Base-by-base conservation (phyloP, 2,329 filamentous ascomycete genomes). In the Harringtonia aguacate region DNA sequence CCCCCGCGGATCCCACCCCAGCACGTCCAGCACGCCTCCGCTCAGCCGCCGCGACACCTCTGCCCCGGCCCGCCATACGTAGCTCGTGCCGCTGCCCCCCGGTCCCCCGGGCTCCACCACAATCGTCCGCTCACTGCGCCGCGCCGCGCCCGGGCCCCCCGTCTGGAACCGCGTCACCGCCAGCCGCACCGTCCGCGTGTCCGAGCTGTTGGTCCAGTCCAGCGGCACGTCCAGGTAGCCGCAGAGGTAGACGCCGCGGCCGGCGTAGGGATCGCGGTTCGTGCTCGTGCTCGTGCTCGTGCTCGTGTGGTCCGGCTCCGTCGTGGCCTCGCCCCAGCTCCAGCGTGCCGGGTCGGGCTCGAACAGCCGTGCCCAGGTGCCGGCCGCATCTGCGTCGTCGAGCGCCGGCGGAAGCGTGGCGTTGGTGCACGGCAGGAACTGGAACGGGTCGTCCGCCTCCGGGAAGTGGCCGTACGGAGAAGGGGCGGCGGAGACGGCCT, bases 1-100 rank as follows among this genome's bases (percentile, higher is more conserved):
- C 2, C 71, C 71, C 4, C 72, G 64, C n/a, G 71, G 71, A 41
- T 75, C 72, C 64, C 68, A 75, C n/a, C 69, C 68, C 14, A 75
- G 53, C 7, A 73, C 64, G 46, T 73, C 69, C 20, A 64, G 69
- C 20, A 57, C 53, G 20, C 63, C 59, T 28, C 61, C 61, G 45
- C 67, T 69, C 13, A 73, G 53, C 4, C 66, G 63, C 44, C 61
- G 52, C 4, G 65, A 63, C 30, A 68, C 46, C 0, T 48, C 43
- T 44, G 70, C 61, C 4, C 58, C 62, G 0, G 48, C 50, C 7
- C 59, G 51, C 66, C 65, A 71, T 4, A 56, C 60, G 33, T 65
- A 65, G 1, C 44, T 55, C 0, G 65, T 70, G 3, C 69, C 69
- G 35, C 64, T 64, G 9, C 54, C 67, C 8, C 69, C 70, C 0